Percentiles rank a stretch among this genome's conserved stretches.
Evolutionary conservation across 108 stramenopile species (phyloP).

Genomic region (Fragilaria radians): DNA sequence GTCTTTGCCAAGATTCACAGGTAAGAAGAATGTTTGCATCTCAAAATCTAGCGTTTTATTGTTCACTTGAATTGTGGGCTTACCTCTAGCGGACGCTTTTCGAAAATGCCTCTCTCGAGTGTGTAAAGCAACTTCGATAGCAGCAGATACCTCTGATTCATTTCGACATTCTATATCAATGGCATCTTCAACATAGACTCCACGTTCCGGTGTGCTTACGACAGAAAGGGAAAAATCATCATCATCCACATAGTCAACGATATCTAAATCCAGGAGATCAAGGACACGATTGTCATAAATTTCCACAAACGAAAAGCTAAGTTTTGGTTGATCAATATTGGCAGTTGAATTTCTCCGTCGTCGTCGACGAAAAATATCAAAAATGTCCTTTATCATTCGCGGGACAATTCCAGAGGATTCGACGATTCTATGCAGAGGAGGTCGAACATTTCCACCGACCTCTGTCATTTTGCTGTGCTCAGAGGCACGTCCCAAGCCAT

Average conservation of each 20-base stretch:
- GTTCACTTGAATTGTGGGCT: too few relatives aligned
- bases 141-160: background rate
- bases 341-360: background rate
- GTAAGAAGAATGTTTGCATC: constrained; percentile 10
- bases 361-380: background rate
- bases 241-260: background rate
- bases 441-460: background rate
- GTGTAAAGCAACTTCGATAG: background rate
- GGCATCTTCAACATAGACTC: background rate
- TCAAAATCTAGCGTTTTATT: too few relatives aligned
- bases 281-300: background rate
- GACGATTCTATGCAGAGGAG: background rate
- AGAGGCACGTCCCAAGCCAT: background rate
- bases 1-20: constrained; percentile 5
- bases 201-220: background rate
- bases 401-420: background rate
- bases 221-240: background rate
- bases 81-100: too few relatives aligned
- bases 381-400: background rate
- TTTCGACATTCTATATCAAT: background rate
- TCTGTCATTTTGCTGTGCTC: background rate
- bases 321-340: background rate
- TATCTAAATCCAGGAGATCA: constrained; percentile 1
- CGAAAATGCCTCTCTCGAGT: background rate
- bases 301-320: constrained; percentile 5